phyloP scores from a whole-genome alignment of 2,329 filamentous ascomycete species.

The Claviceps africana region DNA sequence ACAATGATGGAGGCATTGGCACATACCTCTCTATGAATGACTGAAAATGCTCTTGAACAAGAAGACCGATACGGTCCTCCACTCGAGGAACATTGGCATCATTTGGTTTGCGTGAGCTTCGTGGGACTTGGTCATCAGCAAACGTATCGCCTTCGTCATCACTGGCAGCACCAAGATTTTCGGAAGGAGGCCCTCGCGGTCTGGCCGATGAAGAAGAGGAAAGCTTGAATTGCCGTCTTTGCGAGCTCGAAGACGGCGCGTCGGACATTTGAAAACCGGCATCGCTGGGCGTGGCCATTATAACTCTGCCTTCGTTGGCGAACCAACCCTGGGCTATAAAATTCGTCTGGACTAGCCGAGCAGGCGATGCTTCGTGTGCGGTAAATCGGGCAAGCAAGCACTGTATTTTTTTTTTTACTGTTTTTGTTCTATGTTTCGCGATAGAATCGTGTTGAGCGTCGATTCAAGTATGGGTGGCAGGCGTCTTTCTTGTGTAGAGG shows the following conservation, averaged over 20 bases:
- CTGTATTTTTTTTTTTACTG: background rate
- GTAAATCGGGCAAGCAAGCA: background rate
- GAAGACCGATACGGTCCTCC: slow-evolving; percentile 61
- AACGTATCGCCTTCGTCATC: slow-evolving; percentile 50
- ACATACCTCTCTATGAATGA: slow-evolving; percentile 61
- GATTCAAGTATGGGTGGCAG: background rate
- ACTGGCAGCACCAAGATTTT: slow-evolving; percentile 44
- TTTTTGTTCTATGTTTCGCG: background rate
- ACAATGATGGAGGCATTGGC: too few species aligned
- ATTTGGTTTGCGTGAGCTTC: slow-evolving; percentile 32
- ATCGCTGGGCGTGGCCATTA: slow-evolving; percentile 42
- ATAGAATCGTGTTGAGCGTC: background rate
- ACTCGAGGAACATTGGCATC: slow-evolving; percentile 49
- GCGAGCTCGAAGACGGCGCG: slow-evolving; percentile 27
- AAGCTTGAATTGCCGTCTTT: slow-evolving; percentile 27
- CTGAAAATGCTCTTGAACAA: slow-evolving; percentile 64
- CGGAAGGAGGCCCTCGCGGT: slow-evolving; percentile 46
- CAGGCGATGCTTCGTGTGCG: background rate
- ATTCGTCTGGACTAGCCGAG: background rate
- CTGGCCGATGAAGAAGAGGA: slow-evolving; percentile 39
- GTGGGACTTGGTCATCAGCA: slow-evolving; percentile 49
- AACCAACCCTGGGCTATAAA: background rate
- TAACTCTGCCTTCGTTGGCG: background rate
- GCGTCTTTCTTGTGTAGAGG: background rate
- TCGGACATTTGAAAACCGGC: slow-evolving; percentile 45